Conservation (phyloP, 495 filamentous ascomycete species). For the Pyrenopolyporus hunteri region DNA sequence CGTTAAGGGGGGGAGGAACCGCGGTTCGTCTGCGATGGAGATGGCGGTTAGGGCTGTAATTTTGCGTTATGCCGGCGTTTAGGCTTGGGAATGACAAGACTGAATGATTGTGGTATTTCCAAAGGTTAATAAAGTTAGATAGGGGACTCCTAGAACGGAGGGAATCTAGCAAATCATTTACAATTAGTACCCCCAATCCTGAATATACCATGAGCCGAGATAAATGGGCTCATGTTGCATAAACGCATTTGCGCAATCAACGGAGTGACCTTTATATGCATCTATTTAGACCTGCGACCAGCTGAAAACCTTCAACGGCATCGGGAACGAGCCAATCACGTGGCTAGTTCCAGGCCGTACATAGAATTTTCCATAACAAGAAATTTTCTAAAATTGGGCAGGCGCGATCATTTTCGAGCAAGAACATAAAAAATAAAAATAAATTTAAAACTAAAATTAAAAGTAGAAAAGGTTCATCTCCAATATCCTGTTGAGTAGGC, state of each 20-base stretch:
- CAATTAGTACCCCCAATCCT: conserved; percentile 29
- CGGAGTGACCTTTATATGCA: too few species aligned
- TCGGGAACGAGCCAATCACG: too few species aligned
- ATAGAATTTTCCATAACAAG: too few species aligned
- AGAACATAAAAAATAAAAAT: too few species aligned
- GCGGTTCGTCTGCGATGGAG: not conserved
- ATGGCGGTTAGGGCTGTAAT: not conserved
- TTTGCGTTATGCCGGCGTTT: conserved; percentile 44
- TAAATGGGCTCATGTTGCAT: not conserved
- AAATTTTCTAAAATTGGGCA: too few species aligned
- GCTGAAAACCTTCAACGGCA: too few species aligned
- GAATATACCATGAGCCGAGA: conserved; percentile 34
- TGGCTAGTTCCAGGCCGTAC: too few species aligned
- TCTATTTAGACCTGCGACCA: too few species aligned
- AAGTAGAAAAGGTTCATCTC: not conserved
- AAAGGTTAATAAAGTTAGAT: conserved; percentile 6
- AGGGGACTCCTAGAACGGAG: conserved; percentile 4
- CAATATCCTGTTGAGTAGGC: not conserved
- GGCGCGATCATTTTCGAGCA: too few species aligned
- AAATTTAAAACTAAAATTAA: not conserved
- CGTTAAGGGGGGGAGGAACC: conserved; percentile 41
- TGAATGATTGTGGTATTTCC: conserved; percentile 23
- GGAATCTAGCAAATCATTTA: conserved; percentile 28
- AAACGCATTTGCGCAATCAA: too few species aligned
- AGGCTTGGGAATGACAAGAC: conserved; percentile 38